Percentiles rank a stretch among this genome's conserved stretches.
Evolutionary conservation across 768 basidiomycete species (phyloP).

Genomic region (Leccinum fibrillosum): DNA sequence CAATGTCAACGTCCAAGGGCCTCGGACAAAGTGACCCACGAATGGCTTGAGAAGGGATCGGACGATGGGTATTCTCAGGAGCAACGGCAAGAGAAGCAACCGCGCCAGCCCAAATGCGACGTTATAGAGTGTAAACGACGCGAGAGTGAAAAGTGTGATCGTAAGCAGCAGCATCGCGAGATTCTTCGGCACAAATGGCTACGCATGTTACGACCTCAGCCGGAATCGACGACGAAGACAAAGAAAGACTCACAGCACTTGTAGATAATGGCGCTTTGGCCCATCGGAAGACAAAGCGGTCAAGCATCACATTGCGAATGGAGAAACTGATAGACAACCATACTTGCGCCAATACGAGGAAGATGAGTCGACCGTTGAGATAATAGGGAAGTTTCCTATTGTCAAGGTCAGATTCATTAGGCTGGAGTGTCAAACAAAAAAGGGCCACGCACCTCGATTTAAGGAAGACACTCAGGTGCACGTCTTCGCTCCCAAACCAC

Average conservation of each 20-base stretch:
- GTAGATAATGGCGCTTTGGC: constrained; percentile 12
- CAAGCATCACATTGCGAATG: constrained; percentile 58
- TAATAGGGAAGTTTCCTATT: constrained; percentile 71
- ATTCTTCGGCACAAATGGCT: constrained; percentile 24
- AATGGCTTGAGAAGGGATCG: constrained; percentile 54
- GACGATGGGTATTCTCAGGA: constrained; percentile 55
- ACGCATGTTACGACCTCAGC: background rate
- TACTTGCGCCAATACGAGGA: constrained; percentile 53
- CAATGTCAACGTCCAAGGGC: constrained; percentile 52
- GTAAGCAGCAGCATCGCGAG: constrained; percentile 32
- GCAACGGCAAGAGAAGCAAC: constrained; percentile 45
- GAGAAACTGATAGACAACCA: constrained; percentile 45
- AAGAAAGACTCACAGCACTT: constrained; percentile 17
- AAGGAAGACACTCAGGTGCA: constrained; percentile 54
- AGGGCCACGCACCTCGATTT: constrained; percentile 54
- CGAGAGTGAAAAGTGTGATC: constrained; percentile 38
- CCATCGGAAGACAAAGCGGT: constrained; percentile 55
- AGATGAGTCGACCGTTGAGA: constrained; percentile 65
- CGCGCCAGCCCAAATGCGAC: constrained; percentile 46
- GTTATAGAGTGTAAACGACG: constrained; percentile 39
- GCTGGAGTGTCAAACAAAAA: background rate
- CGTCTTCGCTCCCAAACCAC: constrained; percentile 30
- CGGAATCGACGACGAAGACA: background rate
- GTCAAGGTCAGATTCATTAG: background rate
- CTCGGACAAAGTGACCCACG: constrained; percentile 58